These are phyloP conservation scores for Plectosphaerella plurivora DNA, from an alignment of 2,329 filamentous ascomycete species.

Conservation along the genomic window DNA sequence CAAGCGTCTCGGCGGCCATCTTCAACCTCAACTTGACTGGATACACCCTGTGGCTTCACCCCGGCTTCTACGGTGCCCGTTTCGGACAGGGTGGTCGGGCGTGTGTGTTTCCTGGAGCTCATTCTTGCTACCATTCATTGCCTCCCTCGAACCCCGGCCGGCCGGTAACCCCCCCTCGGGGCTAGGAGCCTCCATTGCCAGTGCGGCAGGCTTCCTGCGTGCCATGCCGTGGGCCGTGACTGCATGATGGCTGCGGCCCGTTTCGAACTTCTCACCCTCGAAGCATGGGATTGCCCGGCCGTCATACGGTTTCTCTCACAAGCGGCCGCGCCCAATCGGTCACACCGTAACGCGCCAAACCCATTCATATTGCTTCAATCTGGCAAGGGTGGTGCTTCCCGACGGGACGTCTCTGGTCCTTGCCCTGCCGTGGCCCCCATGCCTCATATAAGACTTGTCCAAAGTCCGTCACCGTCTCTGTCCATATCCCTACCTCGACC, in stretches of 20 bases:
- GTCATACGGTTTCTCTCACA: background rate
- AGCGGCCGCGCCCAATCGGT: background rate
- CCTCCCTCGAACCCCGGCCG: too few species aligned
- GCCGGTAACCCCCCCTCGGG: too few species aligned
- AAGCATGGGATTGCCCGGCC: too few species aligned
- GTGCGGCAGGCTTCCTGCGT: too few species aligned
- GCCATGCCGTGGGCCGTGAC: too few species aligned
- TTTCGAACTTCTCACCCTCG: background rate
- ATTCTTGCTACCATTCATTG: too few species aligned
- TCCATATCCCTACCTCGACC: conserved; percentile 1
- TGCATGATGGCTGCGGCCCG: background rate
- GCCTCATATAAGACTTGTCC: conserved; percentile 13
- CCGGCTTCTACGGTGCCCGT: background rate
- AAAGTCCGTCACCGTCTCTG: conserved; percentile 10
- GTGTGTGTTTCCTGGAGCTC: too few species aligned
- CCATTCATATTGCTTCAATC: conserved; percentile 12
- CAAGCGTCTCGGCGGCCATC: conserved; percentile 21
- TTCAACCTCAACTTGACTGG: background rate
- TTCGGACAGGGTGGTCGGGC: background rate
- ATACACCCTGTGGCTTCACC: background rate
- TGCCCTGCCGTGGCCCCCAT: background rate
- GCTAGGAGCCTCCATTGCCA: too few species aligned
- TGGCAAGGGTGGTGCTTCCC: conserved; percentile 21
- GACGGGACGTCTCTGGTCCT: conserved; percentile 5
- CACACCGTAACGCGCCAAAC: background rate